These are phyloP conservation scores for Stachybotrys echinatus DNA, from an alignment of 2,329 filamentous ascomycete species.

Conservation along the genomic window DNA sequence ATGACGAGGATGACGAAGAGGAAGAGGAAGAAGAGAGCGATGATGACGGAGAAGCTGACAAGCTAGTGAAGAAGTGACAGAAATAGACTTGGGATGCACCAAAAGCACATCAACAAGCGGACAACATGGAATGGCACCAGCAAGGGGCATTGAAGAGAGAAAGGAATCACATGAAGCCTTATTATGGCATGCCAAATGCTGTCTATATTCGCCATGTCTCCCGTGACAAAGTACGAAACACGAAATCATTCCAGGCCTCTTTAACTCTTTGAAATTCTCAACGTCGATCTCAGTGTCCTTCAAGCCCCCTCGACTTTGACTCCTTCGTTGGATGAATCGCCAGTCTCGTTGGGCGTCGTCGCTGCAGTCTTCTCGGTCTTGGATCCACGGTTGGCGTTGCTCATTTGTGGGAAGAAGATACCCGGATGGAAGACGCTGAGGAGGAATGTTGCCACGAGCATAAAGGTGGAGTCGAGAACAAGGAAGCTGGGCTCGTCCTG, in stretches of 20 bases:
- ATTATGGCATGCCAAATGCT: too few relatives aligned
- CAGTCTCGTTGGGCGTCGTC: conserved; percentile 15
- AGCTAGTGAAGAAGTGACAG: conserved; percentile 33
- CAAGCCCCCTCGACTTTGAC: conserved; percentile 11
- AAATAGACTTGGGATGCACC: conserved; percentile 11
- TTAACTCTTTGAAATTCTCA: not conserved
- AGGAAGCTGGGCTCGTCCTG: conserved; percentile 56
- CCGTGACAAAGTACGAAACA: not conserved
- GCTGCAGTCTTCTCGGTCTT: conserved; percentile 13
- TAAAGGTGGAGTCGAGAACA: conserved; percentile 47
- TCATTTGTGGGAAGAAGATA: conserved; percentile 51
- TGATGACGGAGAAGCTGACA: conserved; percentile 38
- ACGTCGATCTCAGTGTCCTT: too few relatives aligned
- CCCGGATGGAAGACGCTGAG: conserved; percentile 51
- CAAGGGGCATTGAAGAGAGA: not conserved
- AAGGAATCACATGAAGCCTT: too few relatives aligned
- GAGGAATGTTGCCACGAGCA: conserved; percentile 42
- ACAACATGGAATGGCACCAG: not conserved
- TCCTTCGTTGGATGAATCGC: conserved; percentile 21
- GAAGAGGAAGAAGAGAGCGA: conserved; percentile 41
- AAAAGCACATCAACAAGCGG: too few relatives aligned
- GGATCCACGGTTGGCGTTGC: conserved; percentile 12
- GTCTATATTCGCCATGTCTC: not conserved
- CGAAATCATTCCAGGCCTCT: not conserved
- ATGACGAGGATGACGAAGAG: conserved; percentile 46